phyloP scores from a whole-genome alignment of 805 yeast species.

The Maudiozyma saulgeensis region DNA sequence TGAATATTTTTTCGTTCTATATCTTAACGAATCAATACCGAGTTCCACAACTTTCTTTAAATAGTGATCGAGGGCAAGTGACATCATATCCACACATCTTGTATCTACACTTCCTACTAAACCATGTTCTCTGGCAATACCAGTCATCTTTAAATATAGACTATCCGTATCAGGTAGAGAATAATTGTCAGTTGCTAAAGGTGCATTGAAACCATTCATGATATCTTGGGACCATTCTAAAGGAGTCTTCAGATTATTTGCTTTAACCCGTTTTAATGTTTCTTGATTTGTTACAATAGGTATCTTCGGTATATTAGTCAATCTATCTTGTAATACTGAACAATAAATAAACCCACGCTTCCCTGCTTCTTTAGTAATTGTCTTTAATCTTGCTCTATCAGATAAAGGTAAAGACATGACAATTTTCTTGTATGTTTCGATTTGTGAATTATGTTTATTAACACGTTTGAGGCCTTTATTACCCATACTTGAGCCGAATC shows the following conservation, averaged over 20 bases:
- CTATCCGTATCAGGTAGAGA: conserved; percentile 76
- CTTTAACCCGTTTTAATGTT: conserved; percentile 25
- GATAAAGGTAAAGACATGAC: conserved; percentile 76
- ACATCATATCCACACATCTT: conserved; percentile 67
- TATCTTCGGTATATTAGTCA: conserved; percentile 55
- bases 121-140: conserved; percentile 85
- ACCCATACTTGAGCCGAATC: conserved; percentile 37
- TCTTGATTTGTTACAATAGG: conserved; percentile 48
- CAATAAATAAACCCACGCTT: conserved; percentile 67
- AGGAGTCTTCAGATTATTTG: conserved; percentile 32
- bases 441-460: conserved; percentile 53
- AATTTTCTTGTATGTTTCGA: conserved; percentile 74
- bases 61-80: conserved; percentile 76
- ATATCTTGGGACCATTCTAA: conserved; percentile 91
- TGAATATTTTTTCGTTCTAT: conserved; percentile 41
- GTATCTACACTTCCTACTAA: conserved; percentile 69
- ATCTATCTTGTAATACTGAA: conserved; percentile 57
- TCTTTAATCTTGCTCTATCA: conserved; percentile 78
- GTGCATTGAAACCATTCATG: conserved; percentile 72
- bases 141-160: conserved; percentile 58
- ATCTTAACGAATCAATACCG: conserved; percentile 62
- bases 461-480: conserved; percentile 33
- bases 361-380: conserved; percentile 74
- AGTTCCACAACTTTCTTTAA: conserved; percentile 64
- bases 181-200: conserved; percentile 64